phyloP scores from a whole-genome alignment of 2,329 filamentous ascomycete species.

The Colletotrichum sp. region DNA sequence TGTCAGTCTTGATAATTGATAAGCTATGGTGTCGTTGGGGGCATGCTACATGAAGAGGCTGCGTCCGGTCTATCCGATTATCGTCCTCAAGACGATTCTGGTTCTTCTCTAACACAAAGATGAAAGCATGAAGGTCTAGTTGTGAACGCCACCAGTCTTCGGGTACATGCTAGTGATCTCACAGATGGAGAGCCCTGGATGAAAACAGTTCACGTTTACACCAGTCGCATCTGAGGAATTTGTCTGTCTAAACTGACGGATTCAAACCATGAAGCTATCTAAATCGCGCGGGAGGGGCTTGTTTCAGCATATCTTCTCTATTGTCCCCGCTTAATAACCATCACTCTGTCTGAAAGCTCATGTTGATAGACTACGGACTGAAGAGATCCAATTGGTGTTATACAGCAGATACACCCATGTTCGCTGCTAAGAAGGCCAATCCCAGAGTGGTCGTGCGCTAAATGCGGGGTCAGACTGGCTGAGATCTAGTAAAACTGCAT shows the following conservation, averaged over 20 bases:
- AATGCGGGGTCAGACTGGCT: neutral
- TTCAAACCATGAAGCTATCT: neutral
- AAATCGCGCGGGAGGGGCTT: neutral
- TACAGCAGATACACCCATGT: fast-evolving
- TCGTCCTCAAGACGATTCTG: fast-evolving
- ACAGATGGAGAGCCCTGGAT: fast-evolving
- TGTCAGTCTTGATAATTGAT: too few species aligned
- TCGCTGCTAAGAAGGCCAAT: fast-evolving
- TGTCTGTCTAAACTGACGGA: fast-evolving
- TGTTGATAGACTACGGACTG: fast-evolving
- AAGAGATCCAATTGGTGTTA: neutral
- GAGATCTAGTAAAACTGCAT: neutral
- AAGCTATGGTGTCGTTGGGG: too few species aligned
- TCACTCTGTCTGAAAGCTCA: neutral
- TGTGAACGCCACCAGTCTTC: fast-evolving
- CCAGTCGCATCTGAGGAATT: neutral
- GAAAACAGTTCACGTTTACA: fast-evolving
- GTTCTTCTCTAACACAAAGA: neutral
- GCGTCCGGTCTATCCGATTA: too few species aligned
- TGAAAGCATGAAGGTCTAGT: neutral
- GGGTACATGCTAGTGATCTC: neutral
- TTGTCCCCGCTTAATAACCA: fast-evolving
- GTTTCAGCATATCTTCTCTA: neutral
- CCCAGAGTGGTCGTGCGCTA: neutral
- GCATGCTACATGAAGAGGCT: fast-evolving